A percentile compares a stretch with the other conserved stretches of the same genome.
Conservation (phyloP, 2,329 filamentous ascomycete genomes). For the Hymenoscyphus fraxineus region DNA sequence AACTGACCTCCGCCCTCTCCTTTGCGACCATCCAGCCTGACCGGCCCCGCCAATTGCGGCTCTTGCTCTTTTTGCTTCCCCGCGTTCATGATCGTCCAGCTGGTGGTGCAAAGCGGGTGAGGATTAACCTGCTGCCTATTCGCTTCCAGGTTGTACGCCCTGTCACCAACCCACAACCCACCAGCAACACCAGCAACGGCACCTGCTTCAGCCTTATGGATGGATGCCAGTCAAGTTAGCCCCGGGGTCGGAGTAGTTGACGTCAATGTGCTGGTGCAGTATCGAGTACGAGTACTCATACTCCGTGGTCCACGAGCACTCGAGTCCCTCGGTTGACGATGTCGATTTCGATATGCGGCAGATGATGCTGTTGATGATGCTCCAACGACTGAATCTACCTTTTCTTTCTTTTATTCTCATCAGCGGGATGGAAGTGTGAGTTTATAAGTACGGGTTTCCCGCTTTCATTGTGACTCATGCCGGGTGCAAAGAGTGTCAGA, state of each 20-base stretch:
- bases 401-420: too few relatives aligned
- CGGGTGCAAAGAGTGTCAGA: neutral
- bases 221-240: neutral
- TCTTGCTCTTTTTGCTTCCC: neutral
- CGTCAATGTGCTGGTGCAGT: neutral
- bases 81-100: neutral
- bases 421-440: too few relatives aligned
- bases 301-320: too few relatives aligned
- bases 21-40: conserved; percentile 52
- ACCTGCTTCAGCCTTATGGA: conserved; percentile 6
- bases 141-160: conserved; percentile 12
- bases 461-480: neutral
- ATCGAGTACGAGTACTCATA: too few relatives aligned
- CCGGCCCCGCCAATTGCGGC: conserved; percentile 19
- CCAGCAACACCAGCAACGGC: too few relatives aligned
- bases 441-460: neutral
- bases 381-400: neutral
- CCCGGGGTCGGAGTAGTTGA: neutral
- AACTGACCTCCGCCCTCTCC: conserved; percentile 62
- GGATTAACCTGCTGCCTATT: conserved; percentile 8
- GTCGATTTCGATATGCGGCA: neutral
- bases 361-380: neutral
- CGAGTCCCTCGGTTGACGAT: neutral
- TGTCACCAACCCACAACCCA: conserved; percentile 12
- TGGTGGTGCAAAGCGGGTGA: neutral